Conservation (phyloP, 805 yeast genomes). For the Kodamaea jinghongensis region DNA sequence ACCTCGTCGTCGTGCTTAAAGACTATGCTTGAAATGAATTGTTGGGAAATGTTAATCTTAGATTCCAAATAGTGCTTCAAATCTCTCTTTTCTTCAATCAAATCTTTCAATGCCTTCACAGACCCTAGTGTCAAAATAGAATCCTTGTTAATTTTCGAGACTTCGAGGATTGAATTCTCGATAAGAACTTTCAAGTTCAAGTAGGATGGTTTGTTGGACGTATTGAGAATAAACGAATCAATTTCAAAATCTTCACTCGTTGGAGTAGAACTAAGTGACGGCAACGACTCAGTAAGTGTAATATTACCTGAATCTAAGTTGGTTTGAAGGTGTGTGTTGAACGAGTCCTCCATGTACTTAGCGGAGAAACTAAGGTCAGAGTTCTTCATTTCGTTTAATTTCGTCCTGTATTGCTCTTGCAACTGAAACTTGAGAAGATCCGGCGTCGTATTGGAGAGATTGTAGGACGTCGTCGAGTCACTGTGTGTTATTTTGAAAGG, state of each 20-base stretch:
- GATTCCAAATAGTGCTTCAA: conserved; percentile 28
- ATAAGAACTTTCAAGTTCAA: conserved; percentile 42
- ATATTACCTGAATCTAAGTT: conserved; percentile 27
- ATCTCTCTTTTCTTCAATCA: conserved; percentile 29
- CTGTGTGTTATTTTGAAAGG: conserved; percentile 35
- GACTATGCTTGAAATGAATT: conserved; percentile 30
- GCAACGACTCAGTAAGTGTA: conserved; percentile 11
- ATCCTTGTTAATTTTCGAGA: conserved; percentile 31
- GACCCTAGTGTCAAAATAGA: conserved; percentile 31
- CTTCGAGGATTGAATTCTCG: conserved; percentile 44
- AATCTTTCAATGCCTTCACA: conserved; percentile 26
- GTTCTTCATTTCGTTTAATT: conserved; percentile 15
- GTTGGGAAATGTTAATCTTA: conserved; percentile 31
- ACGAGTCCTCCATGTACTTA: conserved; percentile 27
- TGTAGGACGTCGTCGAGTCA: conserved; percentile 23
- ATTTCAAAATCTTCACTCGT: conserved; percentile 19
- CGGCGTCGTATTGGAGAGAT: conserved; percentile 39
- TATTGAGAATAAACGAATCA: conserved; percentile 15
- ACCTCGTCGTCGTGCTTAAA: conserved; percentile 49
- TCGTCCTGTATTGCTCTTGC: conserved; percentile 36
- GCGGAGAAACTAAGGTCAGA: conserved; percentile 14
- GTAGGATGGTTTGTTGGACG: conserved; percentile 26
- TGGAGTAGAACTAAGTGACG: conserved; percentile 18
- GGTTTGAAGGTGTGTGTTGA: conserved; percentile 34
- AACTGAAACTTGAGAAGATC: conserved; percentile 43